phyloP scores from a whole-genome alignment of 345 rosid species.

The Eucalyptus shirleyi region DNA sequence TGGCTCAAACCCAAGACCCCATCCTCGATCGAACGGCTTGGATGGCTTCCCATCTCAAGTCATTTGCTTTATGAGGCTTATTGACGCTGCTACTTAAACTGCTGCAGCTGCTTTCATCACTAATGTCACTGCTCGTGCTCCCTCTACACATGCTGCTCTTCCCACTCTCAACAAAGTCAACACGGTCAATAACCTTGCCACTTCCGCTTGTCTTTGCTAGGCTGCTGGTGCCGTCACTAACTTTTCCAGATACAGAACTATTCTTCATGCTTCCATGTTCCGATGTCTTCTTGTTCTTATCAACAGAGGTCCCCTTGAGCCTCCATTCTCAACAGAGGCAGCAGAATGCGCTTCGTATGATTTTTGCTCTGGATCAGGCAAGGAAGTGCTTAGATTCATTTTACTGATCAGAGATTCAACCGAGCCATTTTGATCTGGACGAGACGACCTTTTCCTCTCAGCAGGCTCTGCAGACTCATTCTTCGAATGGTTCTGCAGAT shows the following conservation, averaged over 20 bases:
- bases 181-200: not conserved
- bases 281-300: constrained; percentile 55
- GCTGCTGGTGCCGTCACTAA: constrained; percentile 42
- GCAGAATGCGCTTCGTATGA: not conserved
- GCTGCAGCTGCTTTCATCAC: constrained; percentile 90
- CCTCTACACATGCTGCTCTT: constrained; percentile 92
- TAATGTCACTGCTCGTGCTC: constrained; percentile 83
- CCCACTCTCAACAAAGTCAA: constrained; percentile 56
- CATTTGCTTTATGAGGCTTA: constrained; percentile 90
- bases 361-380: constrained; percentile 21
- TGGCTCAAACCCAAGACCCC: constrained; percentile 72
- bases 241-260: constrained; percentile 69
- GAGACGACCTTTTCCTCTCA: constrained; percentile 24
- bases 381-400: constrained; percentile 17
- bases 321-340: not conserved
- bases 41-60: constrained; percentile 93
- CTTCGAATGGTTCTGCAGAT: constrained; percentile 13
- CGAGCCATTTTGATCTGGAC: constrained; percentile 25
- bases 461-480: constrained; percentile 12
- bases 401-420: constrained; percentile 24
- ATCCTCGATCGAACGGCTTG: constrained; percentile 66
- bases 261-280: constrained; percentile 57
- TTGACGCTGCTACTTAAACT: constrained; percentile 74
- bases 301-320: constrained; percentile 19
- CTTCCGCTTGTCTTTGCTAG: not conserved